phyloP scores from a whole-genome alignment of 2,329 filamentous ascomycete genomes.

The Neofusicoccum parvum region DNA sequence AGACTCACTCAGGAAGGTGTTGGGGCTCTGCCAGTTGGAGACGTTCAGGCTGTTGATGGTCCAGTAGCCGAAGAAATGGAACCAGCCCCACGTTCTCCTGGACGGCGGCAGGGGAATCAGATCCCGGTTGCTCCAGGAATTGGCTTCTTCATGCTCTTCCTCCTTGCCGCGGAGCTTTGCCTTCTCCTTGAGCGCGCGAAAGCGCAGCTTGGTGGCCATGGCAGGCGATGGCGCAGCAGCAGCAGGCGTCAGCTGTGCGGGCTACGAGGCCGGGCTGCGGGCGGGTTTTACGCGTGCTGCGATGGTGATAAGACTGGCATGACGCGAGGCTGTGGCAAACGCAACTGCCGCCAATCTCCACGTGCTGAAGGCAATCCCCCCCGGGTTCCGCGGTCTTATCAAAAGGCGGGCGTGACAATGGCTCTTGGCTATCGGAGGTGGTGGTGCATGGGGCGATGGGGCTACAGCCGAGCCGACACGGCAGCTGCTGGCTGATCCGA shows the following conservation, averaged over 20 bases:
- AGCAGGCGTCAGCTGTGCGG: not conserved
- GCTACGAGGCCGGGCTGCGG: not conserved
- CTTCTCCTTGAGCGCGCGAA: constrained; percentile 34
- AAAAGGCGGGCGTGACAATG: not conserved
- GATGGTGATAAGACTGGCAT: not conserved
- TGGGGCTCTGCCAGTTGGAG: constrained; percentile 53
- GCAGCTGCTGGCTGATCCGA: not conserved
- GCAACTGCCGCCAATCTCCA: not conserved
- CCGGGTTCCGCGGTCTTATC: not conserved
- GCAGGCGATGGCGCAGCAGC: not conserved
- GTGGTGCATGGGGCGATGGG: not conserved
- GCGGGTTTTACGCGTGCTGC: constrained; percentile 1
- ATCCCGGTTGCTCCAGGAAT: constrained; percentile 45
- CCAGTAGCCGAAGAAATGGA: constrained; percentile 49
- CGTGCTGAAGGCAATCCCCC: not conserved
- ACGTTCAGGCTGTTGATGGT: constrained; percentile 44
- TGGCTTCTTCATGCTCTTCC: constrained; percentile 48
- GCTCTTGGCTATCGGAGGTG: not conserved
- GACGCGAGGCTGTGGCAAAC: not conserved
- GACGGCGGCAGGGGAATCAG: constrained; percentile 41
- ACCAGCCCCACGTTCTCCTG: constrained; percentile 45
- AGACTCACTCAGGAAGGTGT: constrained; percentile 45
- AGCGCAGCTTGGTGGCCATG: constrained; percentile 18
- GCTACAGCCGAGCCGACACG: not conserved
- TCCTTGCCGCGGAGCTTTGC: constrained; percentile 44